phyloP scores from a whole-genome alignment of 1,284 basidiomycete genomes.

The Ceratobasidium sp. region DNA sequence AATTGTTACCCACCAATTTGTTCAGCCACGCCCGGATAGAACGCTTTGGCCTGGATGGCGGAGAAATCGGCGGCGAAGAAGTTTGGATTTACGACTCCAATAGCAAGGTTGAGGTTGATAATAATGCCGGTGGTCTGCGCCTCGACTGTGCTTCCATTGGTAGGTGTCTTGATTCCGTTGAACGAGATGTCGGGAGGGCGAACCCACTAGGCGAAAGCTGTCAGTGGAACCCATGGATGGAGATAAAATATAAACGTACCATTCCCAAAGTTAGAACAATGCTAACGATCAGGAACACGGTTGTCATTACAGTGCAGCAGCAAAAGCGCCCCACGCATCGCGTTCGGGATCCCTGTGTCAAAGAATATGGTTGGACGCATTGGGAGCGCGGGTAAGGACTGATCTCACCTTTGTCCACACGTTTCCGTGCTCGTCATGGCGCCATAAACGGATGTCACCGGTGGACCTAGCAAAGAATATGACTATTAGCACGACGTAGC shows the following conservation, averaged over 20 bases:
- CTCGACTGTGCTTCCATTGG: conserved; percentile 55
- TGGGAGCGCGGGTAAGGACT: neutral
- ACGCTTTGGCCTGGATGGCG: conserved; percentile 66
- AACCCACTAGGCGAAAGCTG: conserved; percentile 40
- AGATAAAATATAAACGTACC: conserved; percentile 21
- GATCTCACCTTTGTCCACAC: conserved; percentile 44
- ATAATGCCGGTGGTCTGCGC: conserved; percentile 57
- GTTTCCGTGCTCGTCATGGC: conserved; percentile 44
- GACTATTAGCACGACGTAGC: neutral
- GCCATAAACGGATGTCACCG: conserved; percentile 43
- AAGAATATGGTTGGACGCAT: neutral
- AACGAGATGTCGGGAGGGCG: conserved; percentile 51
- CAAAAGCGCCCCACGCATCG: conserved; percentile 42
- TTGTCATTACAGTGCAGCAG: conserved; percentile 44
- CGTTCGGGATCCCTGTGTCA: conserved; percentile 32
- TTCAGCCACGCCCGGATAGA: conserved; percentile 18
- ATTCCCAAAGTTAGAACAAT: conserved; percentile 41
- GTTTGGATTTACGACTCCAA: conserved; percentile 81
- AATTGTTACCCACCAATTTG: conserved; percentile 20
- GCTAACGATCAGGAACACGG: conserved; percentile 42
- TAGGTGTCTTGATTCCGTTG: conserved; percentile 58
- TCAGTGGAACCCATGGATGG: neutral
- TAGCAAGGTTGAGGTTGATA: conserved; percentile 69
- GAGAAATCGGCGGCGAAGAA: conserved; percentile 78
- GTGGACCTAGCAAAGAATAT: conserved; percentile 40